These are phyloP conservation scores for Tetrapyrgos nigripes DNA, from an alignment of 1,284 basidiomycete genomes.

Conservation along the genomic window DNA sequence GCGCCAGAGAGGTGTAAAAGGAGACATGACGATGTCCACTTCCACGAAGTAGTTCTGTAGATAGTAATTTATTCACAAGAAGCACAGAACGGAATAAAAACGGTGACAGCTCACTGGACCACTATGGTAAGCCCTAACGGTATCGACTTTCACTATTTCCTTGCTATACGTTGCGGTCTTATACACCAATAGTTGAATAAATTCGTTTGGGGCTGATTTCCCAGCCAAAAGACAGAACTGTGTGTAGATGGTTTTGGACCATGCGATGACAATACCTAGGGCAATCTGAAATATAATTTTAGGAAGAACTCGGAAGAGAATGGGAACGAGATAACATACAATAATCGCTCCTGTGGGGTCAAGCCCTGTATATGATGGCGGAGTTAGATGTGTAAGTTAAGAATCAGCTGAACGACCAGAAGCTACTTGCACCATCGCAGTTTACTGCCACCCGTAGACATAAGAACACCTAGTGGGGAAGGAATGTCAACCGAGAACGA, in stretches of 20 bases:
- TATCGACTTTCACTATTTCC: constrained; percentile 88
- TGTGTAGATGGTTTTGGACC: constrained; percentile 76
- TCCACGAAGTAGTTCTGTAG: constrained; percentile 81
- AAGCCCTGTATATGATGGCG: constrained; percentile 52
- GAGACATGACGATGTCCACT: constrained; percentile 93
- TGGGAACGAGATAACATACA: constrained; percentile 46
- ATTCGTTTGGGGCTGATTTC: constrained; percentile 89
- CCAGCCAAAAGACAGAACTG: constrained; percentile 92
- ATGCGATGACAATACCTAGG: constrained; percentile 78
- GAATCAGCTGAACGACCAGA: not conserved
- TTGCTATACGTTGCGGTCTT: constrained; percentile 90
- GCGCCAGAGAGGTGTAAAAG: constrained; percentile 87
- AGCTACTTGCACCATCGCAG: constrained; percentile 76
- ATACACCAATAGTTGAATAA: constrained; percentile 91
- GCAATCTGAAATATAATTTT: constrained; percentile 62
- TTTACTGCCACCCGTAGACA: constrained; percentile 90
- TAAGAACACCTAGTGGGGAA: constrained; percentile 76
- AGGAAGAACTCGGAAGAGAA: not conserved
- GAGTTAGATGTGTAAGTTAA: not conserved
- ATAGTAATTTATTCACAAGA: not conserved
- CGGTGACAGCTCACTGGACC: constrained; percentile 45
- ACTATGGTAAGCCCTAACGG: constrained; percentile 87
- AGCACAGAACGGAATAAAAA: constrained; percentile 5
- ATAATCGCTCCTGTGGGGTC: constrained; percentile 85
- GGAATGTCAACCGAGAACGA: constrained; percentile 27